Evolutionary conservation across 2,329 filamentous ascomycete species (phyloP), one percentile per base, ranked within the genome.

Genomic region (Colletotrichum nymphaeae): DNA sequence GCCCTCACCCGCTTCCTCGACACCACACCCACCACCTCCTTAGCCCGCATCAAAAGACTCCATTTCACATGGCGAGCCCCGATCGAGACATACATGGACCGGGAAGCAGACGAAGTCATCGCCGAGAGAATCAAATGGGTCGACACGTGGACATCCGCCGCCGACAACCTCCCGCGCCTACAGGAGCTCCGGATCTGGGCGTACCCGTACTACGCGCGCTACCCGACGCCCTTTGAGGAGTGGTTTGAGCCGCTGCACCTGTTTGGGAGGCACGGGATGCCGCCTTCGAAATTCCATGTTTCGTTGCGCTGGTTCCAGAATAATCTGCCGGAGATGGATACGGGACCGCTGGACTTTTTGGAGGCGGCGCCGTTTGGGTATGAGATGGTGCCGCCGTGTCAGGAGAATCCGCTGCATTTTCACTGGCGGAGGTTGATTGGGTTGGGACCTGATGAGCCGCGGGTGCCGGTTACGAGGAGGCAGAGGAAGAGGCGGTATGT

Each of bases 291-390:
- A 7, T 70, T 65, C 56, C 14, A 30, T 1, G 35, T 59, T 11
- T 62, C 67, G 1, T 35, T 73, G n/a, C 63, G 67, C 26, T 73
- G 70, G 70, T 73, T 73, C 62, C 24, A 60, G 14, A 22, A 70
- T 26, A 22, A 62, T 32, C 49, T 53, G 8, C 22, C 70, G 8
- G 35, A 12, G 19, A 62, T 67, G 4, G 70, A 70, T 5, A 55
- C 60, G 3, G 70, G 70, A 2, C 60, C 66, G 5, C 5, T 66
- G 16, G 70, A 70, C 8, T 73, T 62, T 37, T 12, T 73, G 8
- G 70, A 73, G 2, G 70, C 42, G 11, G 70, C 70, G 1, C 70
- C 70, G 7, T 70, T 73, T 4, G 30, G n/a, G 22, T 73, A 70
- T 46, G 59, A 73, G 9, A 56, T 56, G 46, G 26, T 60, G 2